Percentiles rank a stretch among this genome's conserved stretches.
Conservation (phyloP, 2,329 filamentous ascomycete species). For the Fusarium protoensiforme region DNA sequence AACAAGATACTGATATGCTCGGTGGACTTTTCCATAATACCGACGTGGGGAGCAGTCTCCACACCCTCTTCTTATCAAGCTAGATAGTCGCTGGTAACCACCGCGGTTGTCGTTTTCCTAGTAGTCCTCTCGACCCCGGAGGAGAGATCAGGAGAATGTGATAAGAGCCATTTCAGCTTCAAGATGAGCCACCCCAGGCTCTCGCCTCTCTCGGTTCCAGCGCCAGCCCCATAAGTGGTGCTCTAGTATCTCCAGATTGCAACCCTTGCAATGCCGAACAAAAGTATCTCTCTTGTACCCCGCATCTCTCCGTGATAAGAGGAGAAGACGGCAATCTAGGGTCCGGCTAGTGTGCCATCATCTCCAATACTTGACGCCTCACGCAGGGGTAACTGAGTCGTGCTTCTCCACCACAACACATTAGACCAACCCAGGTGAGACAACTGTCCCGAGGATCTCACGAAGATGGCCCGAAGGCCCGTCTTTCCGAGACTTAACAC, state of each 20-base stretch:
- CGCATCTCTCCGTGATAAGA: neutral
- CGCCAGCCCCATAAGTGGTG: neutral
- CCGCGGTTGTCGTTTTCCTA: neutral
- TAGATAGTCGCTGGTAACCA: neutral
- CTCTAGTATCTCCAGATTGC: neutral
- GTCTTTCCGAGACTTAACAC: neutral
- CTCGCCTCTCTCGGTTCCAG: neutral
- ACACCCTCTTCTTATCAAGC: neutral
- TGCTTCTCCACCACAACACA: neutral
- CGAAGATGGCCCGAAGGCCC: neutral
- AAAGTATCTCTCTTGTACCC: neutral
- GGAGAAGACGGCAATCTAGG: neutral
- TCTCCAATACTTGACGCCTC: neutral
- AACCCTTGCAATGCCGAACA: neutral
- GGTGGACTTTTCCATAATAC: neutral
- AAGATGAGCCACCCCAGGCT: neutral
- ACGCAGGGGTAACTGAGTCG: neutral
- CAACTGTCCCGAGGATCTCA: neutral
- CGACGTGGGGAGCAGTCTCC: neutral
- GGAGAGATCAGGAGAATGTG: neutral
- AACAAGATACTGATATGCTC: neutral
- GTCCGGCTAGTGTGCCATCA: neutral
- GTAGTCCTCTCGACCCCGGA: neutral
- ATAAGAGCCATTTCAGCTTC: neutral
- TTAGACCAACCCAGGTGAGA: neutral